Evolutionary conservation across 371 early-diverging fungal genomes (phyloP).

Genomic region (Mortierella sp.): DNA sequence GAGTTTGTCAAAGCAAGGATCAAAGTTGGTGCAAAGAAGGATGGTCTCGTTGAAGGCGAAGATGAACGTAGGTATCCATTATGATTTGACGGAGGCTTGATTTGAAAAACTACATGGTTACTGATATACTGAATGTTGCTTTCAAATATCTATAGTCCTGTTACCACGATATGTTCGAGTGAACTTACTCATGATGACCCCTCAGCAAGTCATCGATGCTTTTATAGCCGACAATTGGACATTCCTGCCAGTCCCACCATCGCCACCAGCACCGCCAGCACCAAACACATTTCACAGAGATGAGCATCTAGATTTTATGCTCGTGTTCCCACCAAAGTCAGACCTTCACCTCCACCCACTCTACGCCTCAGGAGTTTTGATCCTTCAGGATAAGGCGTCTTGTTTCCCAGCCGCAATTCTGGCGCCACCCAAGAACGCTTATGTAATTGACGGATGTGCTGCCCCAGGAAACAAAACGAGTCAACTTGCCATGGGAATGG

Average conservation of each 20-base stretch:
- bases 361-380: slow-evolving; percentile 80
- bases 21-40: slow-evolving; percentile 67
- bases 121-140: not conserved
- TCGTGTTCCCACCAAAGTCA: slow-evolving; percentile 87
- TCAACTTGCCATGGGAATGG: slow-evolving; percentile 90
- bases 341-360: slow-evolving; percentile 87
- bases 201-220: slow-evolving; percentile 74
- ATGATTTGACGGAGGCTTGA: not conserved
- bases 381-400: slow-evolving; percentile 96
- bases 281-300: slow-evolving; percentile 69
- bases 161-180: slow-evolving; percentile 85
- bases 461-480: slow-evolving; percentile 99
- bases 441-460: slow-evolving; percentile 97
- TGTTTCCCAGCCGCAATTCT: slow-evolving; percentile 97
- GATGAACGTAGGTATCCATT: slow-evolving; percentile 34
- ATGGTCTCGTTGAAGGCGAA: slow-evolving; percentile 77
- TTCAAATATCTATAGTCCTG: slow-evolving; percentile 48
- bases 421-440: slow-evolving; percentile 74
- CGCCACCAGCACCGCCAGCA: slow-evolving; percentile 45
- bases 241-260: slow-evolving; percentile 37
- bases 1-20: slow-evolving; percentile 84
- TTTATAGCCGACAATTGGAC: slow-evolving; percentile 75
- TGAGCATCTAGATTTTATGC: slow-evolving; percentile 81
- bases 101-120: not conserved
- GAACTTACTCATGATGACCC: slow-evolving; percentile 76